Evolutionary conservation across 306 rosid genomes (phyloP).

Genomic region (Sophora flavescens): DNA sequence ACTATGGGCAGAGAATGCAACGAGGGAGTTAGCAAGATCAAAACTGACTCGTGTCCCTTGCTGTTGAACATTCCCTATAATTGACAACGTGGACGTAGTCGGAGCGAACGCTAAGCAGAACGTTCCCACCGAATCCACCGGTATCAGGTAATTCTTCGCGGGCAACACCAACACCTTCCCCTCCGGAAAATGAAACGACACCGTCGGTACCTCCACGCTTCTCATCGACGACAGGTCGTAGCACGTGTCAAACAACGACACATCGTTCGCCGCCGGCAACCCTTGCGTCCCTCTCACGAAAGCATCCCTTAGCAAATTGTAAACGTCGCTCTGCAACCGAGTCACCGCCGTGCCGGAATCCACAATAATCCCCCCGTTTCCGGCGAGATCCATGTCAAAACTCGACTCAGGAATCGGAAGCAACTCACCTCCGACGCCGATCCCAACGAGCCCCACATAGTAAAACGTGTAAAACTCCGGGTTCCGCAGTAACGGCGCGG

Average conservation of each 20-base stretch:
- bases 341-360: slow-evolving; percentile 96
- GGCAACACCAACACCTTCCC: slow-evolving; percentile 70
- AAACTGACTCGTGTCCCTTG: slow-evolving; percentile 95
- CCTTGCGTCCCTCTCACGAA: slow-evolving; percentile 58
- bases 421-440: slow-evolving; percentile 70
- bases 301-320: slow-evolving; percentile 64
- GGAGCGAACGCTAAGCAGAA: slow-evolving; percentile 91
- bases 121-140: slow-evolving; percentile 84
- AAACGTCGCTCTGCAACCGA: slow-evolving; percentile 64
- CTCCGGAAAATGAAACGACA: slow-evolving; percentile 69
- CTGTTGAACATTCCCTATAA: slow-evolving; percentile 89
- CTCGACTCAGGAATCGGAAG: slow-evolving; percentile 58
- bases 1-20: slow-evolving; percentile 63
- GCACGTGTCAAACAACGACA: slow-evolving; percentile 81
- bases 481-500: slow-evolving; percentile 70
- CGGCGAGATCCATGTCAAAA: slow-evolving; percentile 55
- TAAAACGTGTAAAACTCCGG: slow-evolving; percentile 69
- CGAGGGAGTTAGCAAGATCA: slow-evolving; percentile 59
- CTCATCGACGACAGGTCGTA: slow-evolving; percentile 72
- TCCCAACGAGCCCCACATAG: slow-evolving; percentile 67
- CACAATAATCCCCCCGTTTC: slow-evolving; percentile 75
- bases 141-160: slow-evolving; percentile 82
- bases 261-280: slow-evolving; percentile 48
- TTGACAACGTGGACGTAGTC: slow-evolving; percentile 63
- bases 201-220: slow-evolving; percentile 79